These are phyloP conservation scores for Neofusicoccum sp. DNA, from an alignment of 2,329 filamentous ascomycete genomes.

Conservation along the genomic window DNA sequence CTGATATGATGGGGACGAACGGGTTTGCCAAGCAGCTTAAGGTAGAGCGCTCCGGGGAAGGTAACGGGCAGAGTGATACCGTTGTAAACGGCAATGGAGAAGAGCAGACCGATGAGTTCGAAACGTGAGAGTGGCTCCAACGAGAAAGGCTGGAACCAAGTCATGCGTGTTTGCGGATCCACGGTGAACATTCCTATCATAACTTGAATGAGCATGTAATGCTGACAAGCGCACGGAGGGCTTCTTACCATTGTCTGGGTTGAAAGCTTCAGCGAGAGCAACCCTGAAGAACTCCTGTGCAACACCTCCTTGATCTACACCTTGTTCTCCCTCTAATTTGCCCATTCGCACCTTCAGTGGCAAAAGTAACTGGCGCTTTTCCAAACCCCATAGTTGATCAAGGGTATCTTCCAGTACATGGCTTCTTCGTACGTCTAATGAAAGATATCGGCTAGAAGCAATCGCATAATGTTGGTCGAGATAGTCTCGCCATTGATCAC, in stretches of 20 bases:
- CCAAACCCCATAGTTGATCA: slow-evolving; percentile 84
- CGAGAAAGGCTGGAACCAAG: slow-evolving; percentile 84
- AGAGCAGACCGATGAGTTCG: slow-evolving; percentile 81
- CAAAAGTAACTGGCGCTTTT: slow-evolving; percentile 76
- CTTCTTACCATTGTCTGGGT: slow-evolving; percentile 66
- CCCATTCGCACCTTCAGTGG: slow-evolving; percentile 88
- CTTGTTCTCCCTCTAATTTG: slow-evolving; percentile 76
- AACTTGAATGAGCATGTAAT: neutral
- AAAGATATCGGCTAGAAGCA: slow-evolving; percentile 35
- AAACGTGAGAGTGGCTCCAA: slow-evolving; percentile 85
- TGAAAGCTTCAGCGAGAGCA: slow-evolving; percentile 74
- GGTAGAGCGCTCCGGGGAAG: slow-evolving; percentile 82
- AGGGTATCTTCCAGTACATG: slow-evolving; percentile 52
- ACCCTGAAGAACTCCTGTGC: slow-evolving; percentile 95
- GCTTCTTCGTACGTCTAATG: slow-evolving; percentile 45
- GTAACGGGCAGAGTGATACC: slow-evolving; percentile 87
- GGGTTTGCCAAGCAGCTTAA: slow-evolving; percentile 69
- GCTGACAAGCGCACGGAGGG: neutral
- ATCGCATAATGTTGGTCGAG: slow-evolving; percentile 8
- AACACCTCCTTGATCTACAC: slow-evolving; percentile 89
- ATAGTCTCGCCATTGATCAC: slow-evolving; percentile 3
- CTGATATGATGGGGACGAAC: slow-evolving; percentile 72
- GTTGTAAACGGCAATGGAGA: slow-evolving; percentile 90
- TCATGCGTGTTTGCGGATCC: slow-evolving; percentile 72
- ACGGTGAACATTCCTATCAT: slow-evolving; percentile 67